Conservation (phyloP, 2,329 filamentous ascomycete species). For the Harringtonia lauricola region DNA sequence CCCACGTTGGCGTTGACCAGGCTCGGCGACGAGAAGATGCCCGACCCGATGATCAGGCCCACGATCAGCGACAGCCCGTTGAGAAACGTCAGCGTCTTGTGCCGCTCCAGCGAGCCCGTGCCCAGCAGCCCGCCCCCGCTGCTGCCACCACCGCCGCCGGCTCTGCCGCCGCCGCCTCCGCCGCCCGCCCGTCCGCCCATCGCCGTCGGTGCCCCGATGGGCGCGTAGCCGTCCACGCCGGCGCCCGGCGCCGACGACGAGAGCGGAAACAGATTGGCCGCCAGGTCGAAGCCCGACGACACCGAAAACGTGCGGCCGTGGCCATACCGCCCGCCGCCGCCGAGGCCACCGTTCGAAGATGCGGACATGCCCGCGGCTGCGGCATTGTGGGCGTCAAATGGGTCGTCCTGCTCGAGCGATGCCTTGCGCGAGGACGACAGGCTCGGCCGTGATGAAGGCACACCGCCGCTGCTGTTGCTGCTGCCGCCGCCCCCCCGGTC, state of each 20-base stretch:
- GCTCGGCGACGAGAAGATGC: constrained; percentile 53
- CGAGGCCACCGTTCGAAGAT: constrained; percentile 16
- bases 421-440: constrained; percentile 85
- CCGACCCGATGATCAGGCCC: constrained; percentile 80
- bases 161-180: constrained; percentile 36
- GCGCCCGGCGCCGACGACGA: constrained; percentile 66
- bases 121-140: constrained; percentile 47
- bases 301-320: constrained; percentile 71
- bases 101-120: constrained; percentile 80
- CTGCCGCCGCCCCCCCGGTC: constrained; percentile 52
- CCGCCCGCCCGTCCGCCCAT: constrained; percentile 38
- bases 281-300: constrained; percentile 90
- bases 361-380: constrained; percentile 26
- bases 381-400: constrained; percentile 52
- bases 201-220: constrained; percentile 58
- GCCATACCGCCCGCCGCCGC: constrained; percentile 16
- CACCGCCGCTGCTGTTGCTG: constrained; percentile 40
- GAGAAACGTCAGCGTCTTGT: constrained; percentile 90
- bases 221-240: constrained; percentile 66
- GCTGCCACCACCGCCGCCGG: constrained; percentile 39
- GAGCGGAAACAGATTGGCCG: constrained; percentile 83
- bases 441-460: constrained; percentile 72
- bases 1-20: constrained; percentile 53
- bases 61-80: constrained; percentile 89
- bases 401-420: constrained; percentile 80